A percentile compares a stretch with the other conserved stretches of the same genome.
These are phyloP conservation scores for Clarireedia hainanense DNA, from an alignment of 2,329 filamentous ascomycete species.

Conservation along the genomic window DNA sequence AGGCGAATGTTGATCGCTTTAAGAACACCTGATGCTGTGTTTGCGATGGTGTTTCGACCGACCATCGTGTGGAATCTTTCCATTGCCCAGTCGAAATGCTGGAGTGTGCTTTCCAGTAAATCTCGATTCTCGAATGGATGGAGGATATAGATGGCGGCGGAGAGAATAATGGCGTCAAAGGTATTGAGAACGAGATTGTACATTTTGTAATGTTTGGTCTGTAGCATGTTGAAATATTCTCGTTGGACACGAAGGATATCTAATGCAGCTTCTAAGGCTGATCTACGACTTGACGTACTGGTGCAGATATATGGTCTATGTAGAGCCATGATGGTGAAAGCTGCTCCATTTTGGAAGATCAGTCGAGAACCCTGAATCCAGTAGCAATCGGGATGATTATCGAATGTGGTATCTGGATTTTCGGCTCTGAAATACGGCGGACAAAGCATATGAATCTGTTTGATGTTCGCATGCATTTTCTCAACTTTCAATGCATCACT, in stretches of 20 bases:
- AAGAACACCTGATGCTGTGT: conserved; percentile 46
- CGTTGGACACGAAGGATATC: conserved; percentile 48
- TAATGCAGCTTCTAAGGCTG: conserved; percentile 48
- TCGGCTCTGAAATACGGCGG: conserved; percentile 46
- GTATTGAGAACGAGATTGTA: conserved; percentile 53
- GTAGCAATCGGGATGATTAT: conserved; percentile 41
- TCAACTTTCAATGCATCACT: conserved; percentile 48
- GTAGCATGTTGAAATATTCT: conserved; percentile 40
- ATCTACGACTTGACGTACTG: conserved; percentile 42
- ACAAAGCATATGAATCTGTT: conserved; percentile 39
- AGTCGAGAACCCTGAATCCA: conserved; percentile 45
- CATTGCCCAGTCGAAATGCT: conserved; percentile 52
- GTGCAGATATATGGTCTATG: conserved; percentile 57
- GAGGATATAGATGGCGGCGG: conserved; percentile 53
- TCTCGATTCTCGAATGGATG: conserved; percentile 49
- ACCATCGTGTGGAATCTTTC: conserved; percentile 51
- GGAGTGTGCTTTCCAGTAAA: conserved; percentile 38
- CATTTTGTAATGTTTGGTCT: conserved; percentile 44
- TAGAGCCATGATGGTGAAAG: conserved; percentile 50
- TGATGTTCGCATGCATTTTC: conserved; percentile 42
- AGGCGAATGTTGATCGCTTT: conserved; percentile 47
- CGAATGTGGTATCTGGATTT: conserved; percentile 50
- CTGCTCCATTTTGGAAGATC: conserved; percentile 38
- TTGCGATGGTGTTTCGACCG: conserved; percentile 44
- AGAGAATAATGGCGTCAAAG: conserved; percentile 55